Evolutionary conservation across 2,329 filamentous ascomycete species (phyloP).

Genomic region (Aureobasidium mangrovei): DNA sequence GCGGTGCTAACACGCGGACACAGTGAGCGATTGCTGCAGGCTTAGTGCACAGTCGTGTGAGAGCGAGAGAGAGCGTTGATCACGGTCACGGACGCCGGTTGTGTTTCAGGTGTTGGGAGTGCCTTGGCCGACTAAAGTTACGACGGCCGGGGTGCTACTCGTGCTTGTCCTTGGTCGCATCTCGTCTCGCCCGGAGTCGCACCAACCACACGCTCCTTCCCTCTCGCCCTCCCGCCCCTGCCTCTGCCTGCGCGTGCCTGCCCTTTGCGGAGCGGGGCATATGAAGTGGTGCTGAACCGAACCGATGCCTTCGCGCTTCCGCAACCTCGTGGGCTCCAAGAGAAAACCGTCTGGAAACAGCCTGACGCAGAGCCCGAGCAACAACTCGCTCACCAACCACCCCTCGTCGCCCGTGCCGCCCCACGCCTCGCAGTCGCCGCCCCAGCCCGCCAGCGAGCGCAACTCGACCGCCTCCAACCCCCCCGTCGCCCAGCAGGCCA

Average conservation of each 20-base stretch:
- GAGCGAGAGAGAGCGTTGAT: too few relatives aligned
- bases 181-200: too few relatives aligned
- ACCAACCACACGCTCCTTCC: not conserved
- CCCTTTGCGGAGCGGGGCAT: constrained; percentile 2
- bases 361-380: constrained; percentile 32
- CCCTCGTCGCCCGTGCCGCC: constrained; percentile 20
- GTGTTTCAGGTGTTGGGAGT: too few relatives aligned
- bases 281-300: constrained; percentile 31
- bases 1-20: too few relatives aligned
- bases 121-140: not conserved
- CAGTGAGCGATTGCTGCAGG: too few relatives aligned
- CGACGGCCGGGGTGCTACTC: not conserved
- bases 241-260: not conserved
- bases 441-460: constrained; percentile 26
- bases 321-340: constrained; percentile 74
- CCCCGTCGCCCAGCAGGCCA: constrained; percentile 28
- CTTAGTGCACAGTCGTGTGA: too few relatives aligned
- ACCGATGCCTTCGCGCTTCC: constrained; percentile 72
- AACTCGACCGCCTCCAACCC: constrained; percentile 23
- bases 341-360: constrained; percentile 55
- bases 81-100: too few relatives aligned
- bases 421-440: constrained; percentile 25
- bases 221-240: constrained; percentile 2
- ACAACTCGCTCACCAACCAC: constrained; percentile 24
- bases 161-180: not conserved